Evolutionary conservation across 2,329 filamentous ascomycete genomes (phyloP).

Genomic region (Venturia oleaginea): DNA sequence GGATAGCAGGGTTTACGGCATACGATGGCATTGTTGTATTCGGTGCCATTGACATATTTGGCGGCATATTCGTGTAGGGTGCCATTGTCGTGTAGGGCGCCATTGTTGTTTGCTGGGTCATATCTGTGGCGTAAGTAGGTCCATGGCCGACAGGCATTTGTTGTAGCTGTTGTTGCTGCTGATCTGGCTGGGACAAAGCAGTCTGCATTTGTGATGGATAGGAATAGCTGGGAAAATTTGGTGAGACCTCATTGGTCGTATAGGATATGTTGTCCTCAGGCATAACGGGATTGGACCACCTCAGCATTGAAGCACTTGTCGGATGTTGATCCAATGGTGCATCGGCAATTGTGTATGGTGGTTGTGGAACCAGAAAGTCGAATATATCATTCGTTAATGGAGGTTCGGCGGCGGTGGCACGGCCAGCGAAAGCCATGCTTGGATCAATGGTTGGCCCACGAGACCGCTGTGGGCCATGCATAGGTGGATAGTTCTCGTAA

Average conservation of each 20-base stretch:
- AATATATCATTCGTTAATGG: background rate
- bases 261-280: background rate
- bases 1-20: background rate
- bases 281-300: background rate
- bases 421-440: background rate
- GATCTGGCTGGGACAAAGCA: background rate
- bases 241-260: background rate
- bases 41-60: background rate
- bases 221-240: background rate
- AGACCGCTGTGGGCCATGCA: background rate
- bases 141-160: background rate
- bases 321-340: background rate
- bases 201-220: background rate
- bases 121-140: background rate
- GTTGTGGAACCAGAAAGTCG: constrained; percentile 8
- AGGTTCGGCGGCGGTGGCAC: constrained; percentile 1
- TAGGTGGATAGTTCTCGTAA: background rate
- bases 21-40: background rate
- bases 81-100: background rate
- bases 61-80: background rate
- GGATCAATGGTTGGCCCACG: background rate
- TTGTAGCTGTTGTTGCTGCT: constrained; percentile 3
- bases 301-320: background rate
- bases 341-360: background rate
- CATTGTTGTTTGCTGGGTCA: background rate